phyloP scores from a whole-genome alignment of 139 green algal species.

The Chlamydomonas sp. region DNA sequence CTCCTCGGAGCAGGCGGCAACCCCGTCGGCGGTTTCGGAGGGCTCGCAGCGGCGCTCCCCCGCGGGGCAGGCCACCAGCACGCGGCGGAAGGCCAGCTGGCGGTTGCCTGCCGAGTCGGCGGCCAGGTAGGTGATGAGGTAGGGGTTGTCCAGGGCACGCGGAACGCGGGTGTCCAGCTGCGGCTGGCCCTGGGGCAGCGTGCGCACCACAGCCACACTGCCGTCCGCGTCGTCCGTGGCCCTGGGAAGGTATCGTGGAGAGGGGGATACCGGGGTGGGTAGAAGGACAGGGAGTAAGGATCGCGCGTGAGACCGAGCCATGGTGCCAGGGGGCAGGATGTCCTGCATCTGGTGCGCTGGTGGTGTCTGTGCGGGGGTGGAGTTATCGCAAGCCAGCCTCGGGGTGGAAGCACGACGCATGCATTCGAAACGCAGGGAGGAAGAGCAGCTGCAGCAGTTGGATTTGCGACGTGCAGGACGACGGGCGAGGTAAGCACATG shows the following conservation, averaged over 20 bases:
- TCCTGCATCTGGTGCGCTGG: too few relatives aligned
- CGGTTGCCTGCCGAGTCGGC: conserved; percentile 22
- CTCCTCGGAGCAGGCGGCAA: not conserved
- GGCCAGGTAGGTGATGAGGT: conserved; percentile 25
- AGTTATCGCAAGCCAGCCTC: too few relatives aligned
- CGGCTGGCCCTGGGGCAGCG: not conserved
- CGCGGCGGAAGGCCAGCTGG: conserved; percentile 29
- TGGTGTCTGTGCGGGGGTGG: not conserved
- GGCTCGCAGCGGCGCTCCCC: not conserved
- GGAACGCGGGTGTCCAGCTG: conserved; percentile 14
- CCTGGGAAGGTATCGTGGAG: not conserved
- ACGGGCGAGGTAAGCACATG: too few relatives aligned
- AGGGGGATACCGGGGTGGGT: not conserved
- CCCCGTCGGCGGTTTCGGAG: conserved; percentile 1
- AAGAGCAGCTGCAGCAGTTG: too few relatives aligned
- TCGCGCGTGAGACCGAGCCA: too few relatives aligned
- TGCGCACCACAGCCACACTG: conserved; percentile 1
- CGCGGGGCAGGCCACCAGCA: conserved; percentile 26
- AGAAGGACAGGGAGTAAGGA: too few relatives aligned
- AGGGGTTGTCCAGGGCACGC: not conserved
- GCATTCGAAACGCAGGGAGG: too few relatives aligned
- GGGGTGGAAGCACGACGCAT: too few relatives aligned
- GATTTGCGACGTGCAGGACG: too few relatives aligned
- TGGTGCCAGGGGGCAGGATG: too few relatives aligned
- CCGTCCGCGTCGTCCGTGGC: conserved; percentile 29